Evolutionary conservation across 2,329 filamentous ascomycete genomes (phyloP).

Genomic region (Achaetomium macrosporum): DNA sequence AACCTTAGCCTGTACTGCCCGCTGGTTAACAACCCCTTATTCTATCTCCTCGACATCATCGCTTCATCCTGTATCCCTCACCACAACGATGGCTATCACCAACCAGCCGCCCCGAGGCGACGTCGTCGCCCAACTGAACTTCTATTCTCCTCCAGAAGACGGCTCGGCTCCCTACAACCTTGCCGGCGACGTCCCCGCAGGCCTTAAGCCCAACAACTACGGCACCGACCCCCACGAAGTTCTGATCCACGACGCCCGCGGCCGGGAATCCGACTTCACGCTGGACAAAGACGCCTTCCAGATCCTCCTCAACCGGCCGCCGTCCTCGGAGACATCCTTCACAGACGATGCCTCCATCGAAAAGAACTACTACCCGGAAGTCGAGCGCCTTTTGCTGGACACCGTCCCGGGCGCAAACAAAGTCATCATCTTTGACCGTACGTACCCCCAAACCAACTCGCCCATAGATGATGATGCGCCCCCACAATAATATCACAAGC

Average conservation of each 20-base stretch:
- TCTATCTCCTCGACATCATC: constrained; percentile 18
- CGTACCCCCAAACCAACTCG: background rate
- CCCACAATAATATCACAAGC: background rate
- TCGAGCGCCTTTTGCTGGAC: constrained; percentile 64
- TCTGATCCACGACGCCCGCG: constrained; percentile 66
- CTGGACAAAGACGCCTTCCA: constrained; percentile 58
- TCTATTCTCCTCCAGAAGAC: constrained; percentile 57
- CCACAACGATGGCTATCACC: constrained; percentile 41
- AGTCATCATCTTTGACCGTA: constrained; percentile 70
- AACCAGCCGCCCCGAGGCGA: constrained; percentile 49
- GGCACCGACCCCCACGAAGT: constrained; percentile 44
- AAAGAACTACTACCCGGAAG: constrained; percentile 75
- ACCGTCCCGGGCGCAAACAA: constrained; percentile 59
- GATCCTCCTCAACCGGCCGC: constrained; percentile 52
- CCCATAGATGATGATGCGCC: background rate
- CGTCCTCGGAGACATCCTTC: constrained; percentile 52
- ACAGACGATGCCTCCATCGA: constrained; percentile 63
- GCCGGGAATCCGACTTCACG: constrained; percentile 46
- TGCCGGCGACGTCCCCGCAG: constrained; percentile 58
- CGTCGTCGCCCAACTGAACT: constrained; percentile 58
- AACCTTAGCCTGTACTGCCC: too few relatives aligned
- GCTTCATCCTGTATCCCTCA: too few relatives aligned
- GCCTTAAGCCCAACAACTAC: constrained; percentile 62
- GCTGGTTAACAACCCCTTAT: background rate
- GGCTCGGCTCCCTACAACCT: constrained; percentile 58